These are phyloP conservation scores for Ascosphaera pollenicola DNA, from an alignment of 2,329 filamentous ascomycete genomes.

Conservation along the genomic window DNA sequence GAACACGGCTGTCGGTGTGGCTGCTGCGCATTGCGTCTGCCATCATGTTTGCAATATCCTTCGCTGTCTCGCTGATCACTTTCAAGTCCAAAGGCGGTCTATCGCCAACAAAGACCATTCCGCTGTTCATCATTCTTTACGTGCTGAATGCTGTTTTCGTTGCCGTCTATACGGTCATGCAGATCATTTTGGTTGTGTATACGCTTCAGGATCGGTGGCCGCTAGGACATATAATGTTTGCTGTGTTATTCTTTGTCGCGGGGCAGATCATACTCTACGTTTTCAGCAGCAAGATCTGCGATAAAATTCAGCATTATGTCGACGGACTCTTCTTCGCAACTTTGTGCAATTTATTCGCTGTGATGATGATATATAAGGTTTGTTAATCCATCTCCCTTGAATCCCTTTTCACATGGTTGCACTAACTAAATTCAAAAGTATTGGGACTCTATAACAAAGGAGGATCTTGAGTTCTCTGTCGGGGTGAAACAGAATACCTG, in stretches of 20 bases:
- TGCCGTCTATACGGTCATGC: slow-evolving; percentile 66
- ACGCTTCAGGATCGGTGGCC: slow-evolving; percentile 94
- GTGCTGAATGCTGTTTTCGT: slow-evolving; percentile 74
- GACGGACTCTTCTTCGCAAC: slow-evolving; percentile 91
- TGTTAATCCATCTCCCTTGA: slow-evolving; percentile 7
- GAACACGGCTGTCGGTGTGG: slow-evolving; percentile 84
- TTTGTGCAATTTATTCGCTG: slow-evolving; percentile 73
- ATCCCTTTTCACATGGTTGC: not conserved
- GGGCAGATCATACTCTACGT: slow-evolving; percentile 88
- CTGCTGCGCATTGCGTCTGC: slow-evolving; percentile 59
- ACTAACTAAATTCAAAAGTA: slow-evolving; percentile 33
- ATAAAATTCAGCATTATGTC: slow-evolving; percentile 68
- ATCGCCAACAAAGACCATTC: slow-evolving; percentile 63
- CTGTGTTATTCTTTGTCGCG: slow-evolving; percentile 71
- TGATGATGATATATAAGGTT: slow-evolving; percentile 99
- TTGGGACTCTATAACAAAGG: slow-evolving; percentile 97
- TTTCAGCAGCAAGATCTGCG: slow-evolving; percentile 68
- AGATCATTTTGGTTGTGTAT: slow-evolving; percentile 67
- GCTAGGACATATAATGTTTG: slow-evolving; percentile 74
- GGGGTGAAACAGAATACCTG: slow-evolving; percentile 90
- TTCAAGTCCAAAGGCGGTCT: slow-evolving; percentile 85
- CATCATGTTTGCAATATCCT: slow-evolving; percentile 66
- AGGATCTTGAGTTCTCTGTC: slow-evolving; percentile 95
- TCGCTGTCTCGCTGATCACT: slow-evolving; percentile 70
- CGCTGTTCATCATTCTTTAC: slow-evolving; percentile 80